Evolutionary conservation across 2,329 filamentous ascomycete genomes (phyloP).

Genomic region (Microsporum ferrugineum): DNA sequence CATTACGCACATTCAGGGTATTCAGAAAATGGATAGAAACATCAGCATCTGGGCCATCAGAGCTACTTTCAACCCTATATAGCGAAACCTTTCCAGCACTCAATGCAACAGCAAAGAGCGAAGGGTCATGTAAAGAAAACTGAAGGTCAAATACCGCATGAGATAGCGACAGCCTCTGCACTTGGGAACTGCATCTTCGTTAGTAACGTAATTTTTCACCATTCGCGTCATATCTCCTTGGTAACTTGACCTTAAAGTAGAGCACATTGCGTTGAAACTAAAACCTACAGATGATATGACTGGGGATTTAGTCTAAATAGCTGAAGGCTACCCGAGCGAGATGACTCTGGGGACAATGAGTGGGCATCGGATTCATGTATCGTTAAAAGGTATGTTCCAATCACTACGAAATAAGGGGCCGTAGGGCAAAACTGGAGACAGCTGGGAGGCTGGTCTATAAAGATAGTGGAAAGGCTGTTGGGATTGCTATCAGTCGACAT

Average conservation of each 20-base stretch:
- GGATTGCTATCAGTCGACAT: not conserved
- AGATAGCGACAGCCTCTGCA: slow-evolving; percentile 51
- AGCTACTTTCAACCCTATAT: slow-evolving; percentile 24
- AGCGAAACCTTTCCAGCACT: slow-evolving; percentile 49
- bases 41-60: slow-evolving; percentile 4
- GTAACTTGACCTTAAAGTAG: not conserved
- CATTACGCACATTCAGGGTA: slow-evolving; percentile 41
- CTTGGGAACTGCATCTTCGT: slow-evolving; percentile 34
- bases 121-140: slow-evolving; percentile 51
- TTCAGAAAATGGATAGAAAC: slow-evolving; percentile 27
- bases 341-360: slow-evolving; percentile 37
- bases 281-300: slow-evolving; percentile 22
- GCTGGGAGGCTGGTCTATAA: slow-evolving; percentile 35
- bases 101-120: slow-evolving; percentile 60
- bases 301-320: slow-evolving; percentile 46
- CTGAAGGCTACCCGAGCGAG: slow-evolving; percentile 61
- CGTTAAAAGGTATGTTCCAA: slow-evolving; percentile 71
- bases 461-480: slow-evolving; percentile 21
- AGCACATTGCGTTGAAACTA: not conserved
- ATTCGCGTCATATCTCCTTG: not conserved
- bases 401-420: slow-evolving; percentile 54
- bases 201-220: slow-evolving; percentile 9
- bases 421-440: slow-evolving; percentile 35
- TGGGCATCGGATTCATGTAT: slow-evolving; percentile 22
- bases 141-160: slow-evolving; percentile 77